Conservation (phyloP, 441 rosid genomes). For the Brassica balearica region DNA sequence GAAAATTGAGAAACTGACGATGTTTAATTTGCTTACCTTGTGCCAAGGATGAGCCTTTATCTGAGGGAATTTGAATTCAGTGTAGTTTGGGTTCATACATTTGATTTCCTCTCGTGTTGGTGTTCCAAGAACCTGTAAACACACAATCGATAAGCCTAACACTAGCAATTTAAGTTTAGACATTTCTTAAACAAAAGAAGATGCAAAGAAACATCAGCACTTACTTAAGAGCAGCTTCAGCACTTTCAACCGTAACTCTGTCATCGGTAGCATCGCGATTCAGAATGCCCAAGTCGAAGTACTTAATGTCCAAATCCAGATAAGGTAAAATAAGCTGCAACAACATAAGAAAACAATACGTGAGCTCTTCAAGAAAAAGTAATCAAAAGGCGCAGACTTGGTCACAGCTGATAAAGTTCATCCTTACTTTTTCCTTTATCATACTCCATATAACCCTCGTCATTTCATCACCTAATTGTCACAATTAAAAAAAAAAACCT, state of each 20-base stretch:
- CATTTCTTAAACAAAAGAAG: no score
- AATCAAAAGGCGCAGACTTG: neutral
- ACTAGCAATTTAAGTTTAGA: no score
- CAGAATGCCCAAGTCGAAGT: conserved; percentile 85
- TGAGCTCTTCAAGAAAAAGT: neutral
- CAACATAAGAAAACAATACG: conserved; percentile 32
- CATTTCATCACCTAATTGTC: conserved; percentile 83
- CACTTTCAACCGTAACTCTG: conserved; percentile 82
- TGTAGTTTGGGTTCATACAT: conserved; percentile 99
- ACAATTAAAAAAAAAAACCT: neutral
- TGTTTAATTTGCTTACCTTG: conserved; percentile 60
- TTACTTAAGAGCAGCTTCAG: conserved; percentile 87
- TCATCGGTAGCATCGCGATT: conserved; percentile 93
- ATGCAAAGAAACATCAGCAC: conserved; percentile 33
- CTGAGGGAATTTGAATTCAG: conserved; percentile 91
- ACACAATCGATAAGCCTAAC: no score
- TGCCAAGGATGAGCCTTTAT: conserved; percentile 98
- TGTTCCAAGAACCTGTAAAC: conserved; percentile 86
- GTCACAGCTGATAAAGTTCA: neutral
- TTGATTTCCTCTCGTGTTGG: conserved; percentile 97
- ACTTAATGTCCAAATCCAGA: conserved; percentile 84
- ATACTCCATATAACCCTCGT: conserved; percentile 84
- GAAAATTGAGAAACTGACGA: neutral
- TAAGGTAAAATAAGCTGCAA: conserved; percentile 86
- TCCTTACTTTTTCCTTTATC: conserved; percentile 80